A percentile compares a stretch with the other conserved stretches of the same genome.
These are phyloP conservation scores for Cotoneaster glaucophyllus DNA, from an alignment of 306 rosid genomes.

Conservation along the genomic window DNA sequence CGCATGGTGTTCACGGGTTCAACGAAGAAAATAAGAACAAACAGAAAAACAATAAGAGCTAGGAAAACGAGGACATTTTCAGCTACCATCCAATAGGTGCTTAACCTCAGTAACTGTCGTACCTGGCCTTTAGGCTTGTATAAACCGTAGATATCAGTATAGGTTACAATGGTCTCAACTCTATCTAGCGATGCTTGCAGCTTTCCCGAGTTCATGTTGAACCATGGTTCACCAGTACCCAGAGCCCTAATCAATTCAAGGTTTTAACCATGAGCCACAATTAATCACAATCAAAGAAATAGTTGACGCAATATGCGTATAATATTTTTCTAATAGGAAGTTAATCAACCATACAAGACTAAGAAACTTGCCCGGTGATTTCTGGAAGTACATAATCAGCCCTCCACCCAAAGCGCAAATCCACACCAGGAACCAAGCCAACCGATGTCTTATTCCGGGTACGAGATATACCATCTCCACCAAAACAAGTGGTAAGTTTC, in stretches of 20 bases:
- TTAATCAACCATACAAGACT: too few species aligned
- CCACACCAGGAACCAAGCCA: conserved; percentile 74
- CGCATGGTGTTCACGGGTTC: background rate
- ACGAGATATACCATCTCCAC: conserved; percentile 88
- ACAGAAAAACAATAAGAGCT: background rate
- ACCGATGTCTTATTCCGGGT: conserved; percentile 71
- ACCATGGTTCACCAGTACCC: conserved; percentile 80
- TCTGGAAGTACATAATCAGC: conserved; percentile 93
- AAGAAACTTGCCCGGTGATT: conserved; percentile 65
- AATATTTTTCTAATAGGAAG: too few species aligned
- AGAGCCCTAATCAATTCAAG: conserved; percentile 44
- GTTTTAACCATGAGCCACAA: conserved; percentile 8
- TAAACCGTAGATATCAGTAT: conserved; percentile 35
- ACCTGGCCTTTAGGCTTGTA: conserved; percentile 21
- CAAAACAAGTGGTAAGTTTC: conserved; percentile 91
- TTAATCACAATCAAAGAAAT: background rate
- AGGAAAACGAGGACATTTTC: background rate
- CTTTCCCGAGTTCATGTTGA: conserved; percentile 83
- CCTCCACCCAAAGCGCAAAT: conserved; percentile 91
- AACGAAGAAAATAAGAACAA: background rate
- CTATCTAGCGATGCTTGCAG: conserved; percentile 88
- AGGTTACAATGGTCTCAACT: conserved; percentile 80
- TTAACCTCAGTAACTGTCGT: conserved; percentile 5
- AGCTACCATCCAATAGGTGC: background rate
- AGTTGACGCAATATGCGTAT: background rate